Evolutionary conservation across 495 filamentous ascomycete species (phyloP).

Genomic region (Corynascus novoguineensis): DNA sequence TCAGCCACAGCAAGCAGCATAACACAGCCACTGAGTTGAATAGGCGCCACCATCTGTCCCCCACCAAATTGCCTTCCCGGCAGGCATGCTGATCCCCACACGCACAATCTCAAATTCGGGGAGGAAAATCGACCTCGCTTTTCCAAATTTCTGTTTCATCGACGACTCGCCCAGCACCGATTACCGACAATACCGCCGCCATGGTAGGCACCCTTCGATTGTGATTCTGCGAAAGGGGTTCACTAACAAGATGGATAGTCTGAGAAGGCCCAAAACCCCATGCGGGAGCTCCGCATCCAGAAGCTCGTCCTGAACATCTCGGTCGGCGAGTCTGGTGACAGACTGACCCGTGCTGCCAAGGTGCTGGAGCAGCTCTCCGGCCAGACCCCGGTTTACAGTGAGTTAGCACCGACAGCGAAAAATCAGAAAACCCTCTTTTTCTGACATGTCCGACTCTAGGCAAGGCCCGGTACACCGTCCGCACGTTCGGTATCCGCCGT

Average conservation of each 20-base stretch:
- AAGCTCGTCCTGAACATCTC: constrained; percentile 99
- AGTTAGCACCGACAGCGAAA: constrained; percentile 19
- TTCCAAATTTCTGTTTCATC: constrained; percentile 19
- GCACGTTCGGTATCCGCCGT: constrained; percentile 99
- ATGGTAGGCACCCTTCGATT: constrained; percentile 22
- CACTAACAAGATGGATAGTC: constrained; percentile 36
- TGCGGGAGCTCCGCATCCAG: constrained; percentile 99
- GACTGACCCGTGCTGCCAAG: constrained; percentile 98
- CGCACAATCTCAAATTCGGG: constrained; percentile 29
- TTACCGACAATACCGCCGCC: constrained; percentile 27
- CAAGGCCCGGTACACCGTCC: constrained; percentile 99
- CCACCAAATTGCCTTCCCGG: constrained; percentile 16
- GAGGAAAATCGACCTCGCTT: constrained; percentile 24
- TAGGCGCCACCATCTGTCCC: constrained; percentile 21
- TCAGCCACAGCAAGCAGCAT: constrained; percentile 22
- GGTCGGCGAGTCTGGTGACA: constrained; percentile 99
- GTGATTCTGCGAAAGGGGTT: not conserved
- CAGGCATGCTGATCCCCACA: constrained; percentile 15
- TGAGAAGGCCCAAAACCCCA: constrained; percentile 89
- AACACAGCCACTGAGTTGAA: constrained; percentile 2
- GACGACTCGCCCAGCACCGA: constrained; percentile 20
- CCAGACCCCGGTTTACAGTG: constrained; percentile 99
- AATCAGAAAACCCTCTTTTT: not conserved
- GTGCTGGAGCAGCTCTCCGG: constrained; percentile 98
- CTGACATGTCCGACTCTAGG: constrained; percentile 40